A percentile compares a stretch with the other conserved stretches of the same genome.
phyloP scores from a whole-genome alignment of 306 rosid genomes.

The Corylus heterophylla region DNA sequence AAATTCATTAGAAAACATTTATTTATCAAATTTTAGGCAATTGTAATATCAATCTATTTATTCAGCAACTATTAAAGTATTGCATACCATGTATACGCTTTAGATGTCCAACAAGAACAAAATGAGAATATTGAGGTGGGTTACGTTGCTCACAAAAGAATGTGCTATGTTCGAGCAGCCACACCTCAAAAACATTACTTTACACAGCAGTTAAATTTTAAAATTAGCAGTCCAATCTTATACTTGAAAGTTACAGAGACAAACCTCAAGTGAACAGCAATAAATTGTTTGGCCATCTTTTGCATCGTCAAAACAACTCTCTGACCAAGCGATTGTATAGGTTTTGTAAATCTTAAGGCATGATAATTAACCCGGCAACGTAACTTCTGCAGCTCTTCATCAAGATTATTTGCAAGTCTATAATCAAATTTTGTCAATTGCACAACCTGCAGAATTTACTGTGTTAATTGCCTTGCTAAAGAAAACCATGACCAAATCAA shows the following conservation, averaged over 20 bases:
- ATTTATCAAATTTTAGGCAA: neutral
- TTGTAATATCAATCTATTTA: neutral
- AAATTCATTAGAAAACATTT: neutral
- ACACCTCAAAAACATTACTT: slow-evolving; percentile 16
- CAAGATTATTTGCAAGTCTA: slow-evolving; percentile 88
- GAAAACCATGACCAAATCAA: slow-evolving; percentile 12
- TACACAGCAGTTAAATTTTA: slow-evolving; percentile 25
- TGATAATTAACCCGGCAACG: slow-evolving; percentile 98
- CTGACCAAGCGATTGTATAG: slow-evolving; percentile 76
- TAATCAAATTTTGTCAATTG: slow-evolving; percentile 97
- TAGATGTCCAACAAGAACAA: neutral
- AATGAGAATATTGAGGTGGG: neutral
- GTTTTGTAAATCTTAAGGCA: slow-evolving; percentile 85
- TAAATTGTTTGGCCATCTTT: slow-evolving; percentile 71
- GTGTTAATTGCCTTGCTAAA: slow-evolving; percentile 20
- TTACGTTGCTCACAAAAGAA: neutral
- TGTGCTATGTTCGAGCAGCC: slow-evolving; percentile 12
- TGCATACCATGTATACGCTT: neutral
- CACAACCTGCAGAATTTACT: slow-evolving; percentile 63
- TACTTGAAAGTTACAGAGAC: slow-evolving; percentile 20
- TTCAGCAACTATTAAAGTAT: neutral
- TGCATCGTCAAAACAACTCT: slow-evolving; percentile 73
- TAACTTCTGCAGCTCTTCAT: slow-evolving; percentile 80
- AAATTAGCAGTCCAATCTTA: slow-evolving; percentile 18
- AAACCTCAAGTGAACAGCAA: slow-evolving; percentile 96